A percentile compares a stretch with the other conserved stretches of the same genome.
Conservation (phyloP, 805 yeast genomes). For the Candida bentonensis region DNA sequence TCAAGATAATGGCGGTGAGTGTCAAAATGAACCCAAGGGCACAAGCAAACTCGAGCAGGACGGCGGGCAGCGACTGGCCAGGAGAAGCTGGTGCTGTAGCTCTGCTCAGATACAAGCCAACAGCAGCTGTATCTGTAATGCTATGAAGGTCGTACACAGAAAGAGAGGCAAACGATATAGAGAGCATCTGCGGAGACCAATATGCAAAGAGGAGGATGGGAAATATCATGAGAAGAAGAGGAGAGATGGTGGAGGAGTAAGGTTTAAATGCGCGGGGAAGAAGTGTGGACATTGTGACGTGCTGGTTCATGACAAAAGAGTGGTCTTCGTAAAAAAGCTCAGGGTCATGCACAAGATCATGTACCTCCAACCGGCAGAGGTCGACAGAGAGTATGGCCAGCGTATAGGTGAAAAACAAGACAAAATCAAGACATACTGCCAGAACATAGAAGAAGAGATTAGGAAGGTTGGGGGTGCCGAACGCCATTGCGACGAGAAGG, state of each 20-base stretch:
- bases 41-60: constrained; percentile 38
- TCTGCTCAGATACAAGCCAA: constrained; percentile 2
- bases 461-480: constrained; percentile 16
- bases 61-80: constrained; percentile 2
- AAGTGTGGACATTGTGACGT: background rate
- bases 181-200: constrained; percentile 3
- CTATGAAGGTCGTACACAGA: constrained; percentile 4
- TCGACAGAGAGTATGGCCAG: constrained; percentile 56
- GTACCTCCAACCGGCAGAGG: constrained; percentile 45
- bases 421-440: constrained; percentile 43
- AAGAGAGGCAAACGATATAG: constrained; percentile 11
- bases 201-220: constrained; percentile 1
- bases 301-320: constrained; percentile 3
- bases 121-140: constrained; percentile 2
- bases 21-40: constrained; percentile 39
- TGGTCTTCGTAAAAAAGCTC: background rate
- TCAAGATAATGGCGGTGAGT: constrained; percentile 32
- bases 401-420: constrained; percentile 49
- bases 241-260: background rate
- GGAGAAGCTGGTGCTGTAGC: constrained; percentile 3
- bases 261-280: background rate
- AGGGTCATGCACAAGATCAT: constrained; percentile 28
- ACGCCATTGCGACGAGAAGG: constrained; percentile 4
- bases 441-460: constrained; percentile 31
- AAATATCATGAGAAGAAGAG: background rate